A percentile compares a stretch with the other conserved stretches of the same genome.
Evolutionary conservation across 1,284 basidiomycete genomes (phyloP).

Genomic region (Ustilago hordei): DNA sequence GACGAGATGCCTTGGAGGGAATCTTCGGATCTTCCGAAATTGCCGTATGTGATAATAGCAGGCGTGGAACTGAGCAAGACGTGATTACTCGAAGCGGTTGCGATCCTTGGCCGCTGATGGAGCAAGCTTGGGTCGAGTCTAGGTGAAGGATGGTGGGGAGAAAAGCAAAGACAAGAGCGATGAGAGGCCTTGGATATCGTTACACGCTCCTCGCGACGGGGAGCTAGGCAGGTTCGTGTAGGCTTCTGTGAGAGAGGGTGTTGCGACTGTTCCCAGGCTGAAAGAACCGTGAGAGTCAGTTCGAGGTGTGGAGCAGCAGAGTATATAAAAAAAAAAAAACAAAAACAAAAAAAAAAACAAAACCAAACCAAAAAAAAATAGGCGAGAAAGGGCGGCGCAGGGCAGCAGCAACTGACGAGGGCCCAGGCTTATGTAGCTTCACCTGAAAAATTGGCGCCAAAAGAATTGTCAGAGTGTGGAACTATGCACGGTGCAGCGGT

Average conservation of each 20-base stretch:
- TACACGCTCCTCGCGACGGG: no score
- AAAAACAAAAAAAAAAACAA: no score
- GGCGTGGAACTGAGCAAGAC: not conserved
- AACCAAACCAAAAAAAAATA: not conserved
- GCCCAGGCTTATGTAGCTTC: not conserved
- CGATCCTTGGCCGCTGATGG: not conserved
- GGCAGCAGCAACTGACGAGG: not conserved
- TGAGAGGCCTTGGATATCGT: not conserved
- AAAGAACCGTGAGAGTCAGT: not conserved
- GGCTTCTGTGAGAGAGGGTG: not conserved
- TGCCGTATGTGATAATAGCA: not conserved
- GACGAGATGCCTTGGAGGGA: not conserved
- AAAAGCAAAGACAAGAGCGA: not conserved
- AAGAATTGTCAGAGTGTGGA: no score
- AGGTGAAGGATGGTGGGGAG: not conserved
- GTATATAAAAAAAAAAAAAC: no score
- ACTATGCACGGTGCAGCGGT: not conserved
- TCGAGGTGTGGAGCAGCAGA: slow-evolving; percentile 6
- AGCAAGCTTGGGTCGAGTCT: no score
- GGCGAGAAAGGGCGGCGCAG: not conserved
- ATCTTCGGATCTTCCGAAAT: not conserved
- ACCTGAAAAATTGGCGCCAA: no score
- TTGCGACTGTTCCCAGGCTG: not conserved
- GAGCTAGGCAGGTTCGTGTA: no score
- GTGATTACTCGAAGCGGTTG: not conserved